Evolutionary conservation across 352 stramenopile genomes (phyloP), one percentile per base, ranked within the genome.

Genomic region (Globisporangium cystogenes): DNA sequence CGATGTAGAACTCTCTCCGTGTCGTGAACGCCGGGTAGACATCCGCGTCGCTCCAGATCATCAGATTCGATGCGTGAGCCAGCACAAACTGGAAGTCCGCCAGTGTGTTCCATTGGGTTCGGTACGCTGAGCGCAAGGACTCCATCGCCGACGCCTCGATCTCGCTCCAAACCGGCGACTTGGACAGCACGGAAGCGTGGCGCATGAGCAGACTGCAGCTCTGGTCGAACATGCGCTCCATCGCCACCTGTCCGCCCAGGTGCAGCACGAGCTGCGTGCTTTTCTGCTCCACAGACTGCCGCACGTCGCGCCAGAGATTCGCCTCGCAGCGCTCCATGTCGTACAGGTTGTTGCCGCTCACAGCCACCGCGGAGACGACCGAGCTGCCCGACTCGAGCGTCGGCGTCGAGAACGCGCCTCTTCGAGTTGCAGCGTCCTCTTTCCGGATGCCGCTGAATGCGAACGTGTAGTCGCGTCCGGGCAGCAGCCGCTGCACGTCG

Each of bases 1-100:
- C 59, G 14, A 88, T 77, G 15, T 64, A 68, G 33, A 90, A 87
- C 31, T 74, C 62, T 2, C 42, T 35, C 20, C 72, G 64, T 0
- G 70, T 82, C 20, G 76, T 82, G 51, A 91, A 90, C 41, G 63
- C 51, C 7, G 76, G 66, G 43, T 93, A 93, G 27, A 90, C 60
- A 37, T 93, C 82, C 18, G 58, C 59, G 50, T 93, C 82, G 55
- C 74, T 82, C 74, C 77, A 91, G 54, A 93, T 74, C 82, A 93
- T 93, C 15, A 90, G 49, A 43, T 92, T 89, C n/a, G 78, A 80
- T 24, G 72, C 60, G 29, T 82, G 74, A 1, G 80, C 76, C 10
- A 93, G 68, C 26, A 90, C 76, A 12, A 70, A 65, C 21, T 65
- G 72, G 23, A 82, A 53, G 27, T 76, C 65, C 1, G 62, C 53